Evolutionary conservation across 73 alveolate species (phyloP).

Genomic region (Paramecium sexaurelia): DNA sequence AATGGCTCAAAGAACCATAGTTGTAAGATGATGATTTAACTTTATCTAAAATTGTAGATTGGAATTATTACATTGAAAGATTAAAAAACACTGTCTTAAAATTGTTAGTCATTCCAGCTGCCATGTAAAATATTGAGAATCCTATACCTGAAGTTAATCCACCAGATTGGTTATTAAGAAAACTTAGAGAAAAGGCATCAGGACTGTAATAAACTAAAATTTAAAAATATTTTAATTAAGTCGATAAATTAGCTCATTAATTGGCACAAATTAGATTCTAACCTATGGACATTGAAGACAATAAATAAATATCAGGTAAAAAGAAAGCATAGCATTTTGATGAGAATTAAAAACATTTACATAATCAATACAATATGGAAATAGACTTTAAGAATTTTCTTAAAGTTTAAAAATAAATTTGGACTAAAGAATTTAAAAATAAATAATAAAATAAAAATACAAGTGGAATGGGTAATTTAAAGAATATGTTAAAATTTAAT

Average conservation of each 20-base stretch:
- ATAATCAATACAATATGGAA: constrained; percentile 57
- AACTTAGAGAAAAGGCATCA: constrained; percentile 45
- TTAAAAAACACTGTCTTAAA: constrained; percentile 90
- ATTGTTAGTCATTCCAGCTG: constrained; percentile 91
- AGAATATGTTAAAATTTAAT: constrained; percentile 11
- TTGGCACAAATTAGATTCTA: neutral
- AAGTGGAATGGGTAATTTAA: neutral
- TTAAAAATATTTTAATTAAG: neutral
- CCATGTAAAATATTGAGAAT: constrained; percentile 80
- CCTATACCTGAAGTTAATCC: constrained; percentile 83
- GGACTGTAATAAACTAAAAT: constrained; percentile 47
- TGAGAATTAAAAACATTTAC: neutral
- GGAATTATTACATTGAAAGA: constrained; percentile 99
- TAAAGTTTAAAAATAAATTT: neutral
- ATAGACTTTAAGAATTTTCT: constrained; percentile 58
- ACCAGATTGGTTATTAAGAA: constrained; percentile 89
- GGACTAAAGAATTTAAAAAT: constrained; percentile 36
- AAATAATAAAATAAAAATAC: neutral
- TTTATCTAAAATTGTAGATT: constrained; percentile 97
- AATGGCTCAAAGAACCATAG: constrained; percentile 96
- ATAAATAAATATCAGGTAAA: neutral
- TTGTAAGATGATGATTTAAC: constrained; percentile 82
- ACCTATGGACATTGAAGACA: neutral
- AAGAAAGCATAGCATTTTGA: neutral
- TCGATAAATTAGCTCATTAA: neutral